Base-by-base conservation (phyloP, 108 stramenopile species). In the Cylindrotheca closterium region DNA sequence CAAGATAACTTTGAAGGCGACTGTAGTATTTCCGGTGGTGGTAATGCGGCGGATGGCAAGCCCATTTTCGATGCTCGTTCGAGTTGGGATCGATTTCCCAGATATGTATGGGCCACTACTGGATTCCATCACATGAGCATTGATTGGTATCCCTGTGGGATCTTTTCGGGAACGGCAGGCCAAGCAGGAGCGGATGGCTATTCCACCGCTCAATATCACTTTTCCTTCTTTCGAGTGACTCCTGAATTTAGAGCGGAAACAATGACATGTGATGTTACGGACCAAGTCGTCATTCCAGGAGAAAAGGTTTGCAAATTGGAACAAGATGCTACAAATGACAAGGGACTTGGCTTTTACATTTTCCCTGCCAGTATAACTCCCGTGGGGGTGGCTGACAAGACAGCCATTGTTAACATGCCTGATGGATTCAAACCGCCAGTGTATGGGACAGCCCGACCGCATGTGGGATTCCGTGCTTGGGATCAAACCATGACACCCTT, bases 91-190 rank as follows among this genome's bases (percentile, higher is more conserved):
- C 30, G 47, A 37, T 74, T 74, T 57, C 73, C 73, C 0, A 22
- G 48, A 19, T 74, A 74, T 24, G 65, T 74, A 15, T 63, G 60
- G 73, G 66, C 73, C 7, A 67, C 73, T n/a, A 74, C 65, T 8
- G 73, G 73, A 4, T 74, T 74, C 47, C 31, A 67, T 23, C 73
- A 74, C 47, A 24, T 74, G 47, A 67, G 66, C 47, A 47, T 74
- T 3, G 73, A 74, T 30, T 74, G 65, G 65, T 42, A 45, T 4
- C 55, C 73, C n/a, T 74, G 73, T 45, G 73, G 73, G 8, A 42
- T 42, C 37, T 42, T 42, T 15, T 42, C 37, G 7, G 37, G 37
- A 15, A 15, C 37, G 15, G 37, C 7, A 42, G 37, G 15, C 7
- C 37, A 42, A 42, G 51, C 49, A 21, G n/a, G n/a, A 30, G 64